A percentile compares a stretch with the other conserved stretches of the same genome.
Evolutionary conservation across 2,329 filamentous ascomycete species (phyloP).

Genomic region (Talaromyces pinophilus): DNA sequence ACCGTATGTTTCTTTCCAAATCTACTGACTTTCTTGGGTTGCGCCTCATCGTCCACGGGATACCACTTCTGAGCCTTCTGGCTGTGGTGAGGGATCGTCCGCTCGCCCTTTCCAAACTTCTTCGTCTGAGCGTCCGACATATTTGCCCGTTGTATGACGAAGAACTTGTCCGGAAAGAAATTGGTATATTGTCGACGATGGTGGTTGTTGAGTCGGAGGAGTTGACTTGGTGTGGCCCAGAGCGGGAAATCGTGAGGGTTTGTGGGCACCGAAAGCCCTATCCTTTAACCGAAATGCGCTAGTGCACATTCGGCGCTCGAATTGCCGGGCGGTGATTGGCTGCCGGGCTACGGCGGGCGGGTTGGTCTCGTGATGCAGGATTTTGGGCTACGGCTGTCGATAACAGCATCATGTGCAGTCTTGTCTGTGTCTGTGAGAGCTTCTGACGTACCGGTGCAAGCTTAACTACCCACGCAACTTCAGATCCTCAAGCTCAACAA

Average conservation of each 20-base stretch:
- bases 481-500: constrained; percentile 1
- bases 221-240: constrained; percentile 39
- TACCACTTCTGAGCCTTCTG: constrained; percentile 99
- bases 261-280: constrained; percentile 49
- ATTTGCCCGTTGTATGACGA: constrained; percentile 50
- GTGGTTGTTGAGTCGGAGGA: constrained; percentile 44
- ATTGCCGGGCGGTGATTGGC: constrained; percentile 10
- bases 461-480: constrained; percentile 9
- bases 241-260: constrained; percentile 43
- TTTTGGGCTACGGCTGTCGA: constrained; percentile 13
- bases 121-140: constrained; percentile 70
- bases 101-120: constrained; percentile 97
- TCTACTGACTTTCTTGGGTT: constrained; percentile 88
- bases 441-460: constrained; percentile 23
- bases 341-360: constrained; percentile 24
- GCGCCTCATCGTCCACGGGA: constrained; percentile 85
- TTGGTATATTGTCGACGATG: constrained; percentile 44
- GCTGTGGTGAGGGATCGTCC: constrained; percentile 79
- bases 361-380: neutral
- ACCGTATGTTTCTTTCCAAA: constrained; percentile 21
- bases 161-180: constrained; percentile 38
- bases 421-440: constrained; percentile 26
- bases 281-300: constrained; percentile 42
- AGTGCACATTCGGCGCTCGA: constrained; percentile 35
- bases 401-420: constrained; percentile 4